These are phyloP conservation scores for Apiospora marii DNA, from an alignment of 2,329 filamentous ascomycete species.

Conservation along the genomic window DNA sequence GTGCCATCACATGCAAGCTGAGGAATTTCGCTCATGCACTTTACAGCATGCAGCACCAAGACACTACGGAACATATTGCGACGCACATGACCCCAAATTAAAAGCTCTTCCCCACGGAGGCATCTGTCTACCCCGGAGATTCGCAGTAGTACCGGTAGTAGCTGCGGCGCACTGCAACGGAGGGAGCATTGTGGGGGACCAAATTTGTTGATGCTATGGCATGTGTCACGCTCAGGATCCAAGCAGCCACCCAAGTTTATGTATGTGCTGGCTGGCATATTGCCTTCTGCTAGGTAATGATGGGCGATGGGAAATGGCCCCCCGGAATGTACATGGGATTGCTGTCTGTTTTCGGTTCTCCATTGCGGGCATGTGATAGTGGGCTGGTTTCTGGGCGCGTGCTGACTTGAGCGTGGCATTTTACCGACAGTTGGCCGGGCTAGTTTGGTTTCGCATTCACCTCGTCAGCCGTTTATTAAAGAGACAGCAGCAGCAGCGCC, in stretches of 20 bases:
- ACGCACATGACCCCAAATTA: constrained; percentile 6
- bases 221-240: constrained; percentile 1
- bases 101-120: constrained; percentile 9
- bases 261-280: background rate
- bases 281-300: background rate
- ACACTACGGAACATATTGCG: background rate
- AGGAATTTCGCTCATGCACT: background rate
- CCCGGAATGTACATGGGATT: background rate
- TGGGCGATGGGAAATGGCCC: background rate
- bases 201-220: background rate
- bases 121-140: background rate
- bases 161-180: background rate
- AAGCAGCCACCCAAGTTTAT: background rate
- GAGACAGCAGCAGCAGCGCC: constrained; percentile 10
- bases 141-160: background rate
- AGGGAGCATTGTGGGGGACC: background rate
- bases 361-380: constrained; percentile 3
- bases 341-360: constrained; percentile 9
- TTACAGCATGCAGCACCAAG: background rate
- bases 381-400: constrained; percentile 1
- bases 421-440: constrained; percentile 24
- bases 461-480: constrained; percentile 18
- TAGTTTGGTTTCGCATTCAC: constrained; percentile 21
- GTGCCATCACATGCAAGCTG: constrained; percentile 18
- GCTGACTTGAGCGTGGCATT: constrained; percentile 16